A percentile compares a stretch with the other conserved stretches of the same genome.
Evolutionary conservation across 495 filamentous ascomycete species (phyloP).

Genomic region (Antarctomyces pellizariae): DNA sequence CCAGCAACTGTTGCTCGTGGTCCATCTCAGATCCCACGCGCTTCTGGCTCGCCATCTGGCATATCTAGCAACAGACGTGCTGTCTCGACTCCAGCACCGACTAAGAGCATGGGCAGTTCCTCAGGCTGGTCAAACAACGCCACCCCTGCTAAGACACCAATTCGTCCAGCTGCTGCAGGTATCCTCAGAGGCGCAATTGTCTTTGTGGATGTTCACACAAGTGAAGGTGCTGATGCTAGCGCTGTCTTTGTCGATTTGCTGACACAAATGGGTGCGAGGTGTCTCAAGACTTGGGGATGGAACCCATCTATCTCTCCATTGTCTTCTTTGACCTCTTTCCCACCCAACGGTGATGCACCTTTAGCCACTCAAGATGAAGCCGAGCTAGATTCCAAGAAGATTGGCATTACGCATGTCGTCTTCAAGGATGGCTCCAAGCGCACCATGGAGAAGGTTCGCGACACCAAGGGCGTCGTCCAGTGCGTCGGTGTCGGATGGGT

Average conservation of each 20-base stretch:
- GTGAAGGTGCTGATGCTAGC: constrained; percentile 68
- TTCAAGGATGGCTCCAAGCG: constrained; percentile 81
- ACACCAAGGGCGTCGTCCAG: constrained; percentile 47
- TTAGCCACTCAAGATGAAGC: constrained; percentile 4
- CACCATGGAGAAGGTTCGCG: constrained; percentile 68
- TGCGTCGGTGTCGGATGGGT: constrained; percentile 82
- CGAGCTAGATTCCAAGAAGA: constrained; percentile 22
- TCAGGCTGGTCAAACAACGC: constrained; percentile 24
- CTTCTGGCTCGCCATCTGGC: neutral
- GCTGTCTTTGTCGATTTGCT: constrained; percentile 65
- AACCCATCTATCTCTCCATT: too few relatives aligned
- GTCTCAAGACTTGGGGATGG: constrained; percentile 70
- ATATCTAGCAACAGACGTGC: constrained; percentile 3
- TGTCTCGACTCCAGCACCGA: too few relatives aligned
- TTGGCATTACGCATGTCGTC: constrained; percentile 84
- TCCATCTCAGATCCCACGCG: constrained; percentile 1
- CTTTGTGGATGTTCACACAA: constrained; percentile 85
- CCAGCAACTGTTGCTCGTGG: neutral
- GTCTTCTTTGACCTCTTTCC: too few relatives aligned
- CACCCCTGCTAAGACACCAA: constrained; percentile 30
- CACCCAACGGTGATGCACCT: constrained; percentile 5
- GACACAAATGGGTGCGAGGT: constrained; percentile 63
- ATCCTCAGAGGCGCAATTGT: constrained; percentile 52
- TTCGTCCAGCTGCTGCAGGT: constrained; percentile 22
- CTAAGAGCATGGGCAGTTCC: constrained; percentile 8